These are phyloP conservation scores for Besnoitia besnoiti DNA, from an alignment of 169 alveolate genomes.

Conservation along the genomic window DNA sequence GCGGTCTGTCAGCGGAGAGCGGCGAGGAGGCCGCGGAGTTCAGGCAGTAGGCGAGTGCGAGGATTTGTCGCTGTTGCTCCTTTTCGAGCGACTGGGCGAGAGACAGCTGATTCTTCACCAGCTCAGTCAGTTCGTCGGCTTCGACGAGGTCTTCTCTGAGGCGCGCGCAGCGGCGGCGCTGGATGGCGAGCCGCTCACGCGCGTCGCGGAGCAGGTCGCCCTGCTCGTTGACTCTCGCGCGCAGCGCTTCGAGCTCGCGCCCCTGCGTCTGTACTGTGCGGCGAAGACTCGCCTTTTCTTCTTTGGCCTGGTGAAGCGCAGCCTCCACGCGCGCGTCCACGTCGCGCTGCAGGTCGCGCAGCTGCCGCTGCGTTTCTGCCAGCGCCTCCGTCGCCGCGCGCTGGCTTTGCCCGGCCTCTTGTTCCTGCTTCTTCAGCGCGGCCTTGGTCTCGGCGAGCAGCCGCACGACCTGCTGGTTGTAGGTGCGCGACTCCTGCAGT, in stretches of 20 bases:
- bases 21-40: no score
- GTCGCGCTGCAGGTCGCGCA: not conserved
- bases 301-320: not conserved
- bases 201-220: not conserved
- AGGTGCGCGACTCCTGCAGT: not conserved
- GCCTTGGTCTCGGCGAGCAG: not conserved
- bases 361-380: not conserved
- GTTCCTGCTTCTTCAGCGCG: not conserved
- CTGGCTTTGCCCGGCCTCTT: not conserved
- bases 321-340: not conserved
- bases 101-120: not conserved
- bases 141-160: not conserved
- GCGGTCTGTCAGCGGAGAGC: no score
- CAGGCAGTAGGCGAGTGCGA: conserved; percentile 20
- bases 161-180: not conserved
- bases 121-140: not conserved
- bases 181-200: not conserved
- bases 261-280: not conserved
- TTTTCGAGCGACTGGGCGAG: not conserved
- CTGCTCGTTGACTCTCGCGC: not conserved
- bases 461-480: not conserved
- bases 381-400: not conserved
- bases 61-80: conserved; percentile 16
- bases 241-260: not conserved
- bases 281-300: not conserved